A percentile compares a stretch with the other conserved stretches of the same genome.
Conservation (phyloP, 2,329 filamentous ascomycete genomes). For the Magnaporthales sp. region DNA sequence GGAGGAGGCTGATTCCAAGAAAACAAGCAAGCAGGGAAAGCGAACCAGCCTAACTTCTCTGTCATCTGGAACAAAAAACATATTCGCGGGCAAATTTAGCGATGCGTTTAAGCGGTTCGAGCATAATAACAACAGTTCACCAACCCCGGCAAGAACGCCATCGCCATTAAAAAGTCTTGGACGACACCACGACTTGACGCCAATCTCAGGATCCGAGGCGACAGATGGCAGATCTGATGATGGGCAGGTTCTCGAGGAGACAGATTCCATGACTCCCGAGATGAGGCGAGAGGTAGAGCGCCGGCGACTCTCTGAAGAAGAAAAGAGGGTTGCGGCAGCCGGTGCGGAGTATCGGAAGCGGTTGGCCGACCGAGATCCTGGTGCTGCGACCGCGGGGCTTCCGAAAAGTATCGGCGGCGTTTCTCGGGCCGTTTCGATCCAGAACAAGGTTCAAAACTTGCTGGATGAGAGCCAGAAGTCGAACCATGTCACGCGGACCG, state of each 20-base stretch:
- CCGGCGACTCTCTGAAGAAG: constrained; percentile 72
- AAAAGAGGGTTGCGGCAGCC: constrained; percentile 79
- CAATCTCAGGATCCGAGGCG: constrained; percentile 68
- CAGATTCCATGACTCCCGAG: constrained; percentile 72
- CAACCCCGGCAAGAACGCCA: constrained; percentile 29
- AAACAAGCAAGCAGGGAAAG: constrained; percentile 52
- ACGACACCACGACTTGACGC: constrained; percentile 45
- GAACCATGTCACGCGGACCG: constrained; percentile 55
- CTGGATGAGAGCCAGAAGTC: constrained; percentile 64
- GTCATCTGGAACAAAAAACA: constrained; percentile 62
- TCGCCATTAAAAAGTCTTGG: constrained; percentile 40
- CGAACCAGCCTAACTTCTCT: constrained; percentile 65
- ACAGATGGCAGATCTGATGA: constrained; percentile 62
- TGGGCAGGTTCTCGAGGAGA: constrained; percentile 56
- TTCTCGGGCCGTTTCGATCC: constrained; percentile 72
- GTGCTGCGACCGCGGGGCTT: constrained; percentile 29
- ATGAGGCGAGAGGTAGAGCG: constrained; percentile 86
- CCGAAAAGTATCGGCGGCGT: constrained; percentile 50
- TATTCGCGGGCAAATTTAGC: constrained; percentile 82
- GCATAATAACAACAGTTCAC: constrained; percentile 25
- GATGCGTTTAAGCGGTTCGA: constrained; percentile 94
- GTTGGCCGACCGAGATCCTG: constrained; percentile 52
- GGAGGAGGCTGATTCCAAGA: constrained; percentile 54
- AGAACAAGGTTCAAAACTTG: constrained; percentile 81
- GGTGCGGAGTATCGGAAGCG: constrained; percentile 80